Conservation (phyloP, 2,329 filamentous ascomycete species). For the Fusarium hostae region DNA sequence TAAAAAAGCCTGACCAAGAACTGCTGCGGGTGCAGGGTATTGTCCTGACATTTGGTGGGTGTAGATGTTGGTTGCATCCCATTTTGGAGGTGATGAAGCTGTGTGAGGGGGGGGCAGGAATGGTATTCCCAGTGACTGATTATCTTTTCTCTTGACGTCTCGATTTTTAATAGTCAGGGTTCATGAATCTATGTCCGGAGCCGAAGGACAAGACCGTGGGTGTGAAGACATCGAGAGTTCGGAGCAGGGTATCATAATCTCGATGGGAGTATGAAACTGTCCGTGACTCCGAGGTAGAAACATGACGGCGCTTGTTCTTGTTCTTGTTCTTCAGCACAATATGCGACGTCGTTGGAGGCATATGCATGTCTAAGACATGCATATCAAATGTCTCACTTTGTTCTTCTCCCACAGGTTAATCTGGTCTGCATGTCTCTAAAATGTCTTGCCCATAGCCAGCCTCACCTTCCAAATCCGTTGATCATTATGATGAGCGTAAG, state of each 20-base stretch:
- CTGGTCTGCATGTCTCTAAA: constrained; percentile 41
- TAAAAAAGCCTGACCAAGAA: constrained; percentile 39
- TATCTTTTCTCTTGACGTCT: constrained; percentile 25
- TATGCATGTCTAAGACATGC: constrained; percentile 51
- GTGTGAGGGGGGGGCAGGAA: constrained; percentile 14
- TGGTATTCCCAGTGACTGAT: constrained; percentile 27
- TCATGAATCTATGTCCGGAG: constrained; percentile 11
- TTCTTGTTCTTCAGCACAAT: constrained; percentile 33
- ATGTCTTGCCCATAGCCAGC: constrained; percentile 40
- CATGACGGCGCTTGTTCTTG: constrained; percentile 12
- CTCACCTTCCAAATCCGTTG: constrained; percentile 14
- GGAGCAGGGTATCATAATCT: neutral
- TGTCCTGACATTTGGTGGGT: constrained; percentile 21
- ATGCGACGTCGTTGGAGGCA: constrained; percentile 39
- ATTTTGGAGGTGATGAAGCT: constrained; percentile 22
- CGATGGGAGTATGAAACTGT: neutral
- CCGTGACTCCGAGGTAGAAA: constrained; percentile 1
- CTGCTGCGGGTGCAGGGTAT: constrained; percentile 39
- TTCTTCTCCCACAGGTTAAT: constrained; percentile 51
- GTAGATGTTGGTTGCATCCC: constrained; percentile 14
- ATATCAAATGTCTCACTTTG: constrained; percentile 52
- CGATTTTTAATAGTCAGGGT: constrained; percentile 16
- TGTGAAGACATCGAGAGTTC: neutral
- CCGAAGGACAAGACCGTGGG: constrained; percentile 17
- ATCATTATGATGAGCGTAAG: constrained; percentile 21